Percentiles rank a stretch among this genome's conserved stretches.
phyloP scores from a whole-genome alignment of 192 early-diverging fungal genomes.

The Backusella macrospora region DNA sequence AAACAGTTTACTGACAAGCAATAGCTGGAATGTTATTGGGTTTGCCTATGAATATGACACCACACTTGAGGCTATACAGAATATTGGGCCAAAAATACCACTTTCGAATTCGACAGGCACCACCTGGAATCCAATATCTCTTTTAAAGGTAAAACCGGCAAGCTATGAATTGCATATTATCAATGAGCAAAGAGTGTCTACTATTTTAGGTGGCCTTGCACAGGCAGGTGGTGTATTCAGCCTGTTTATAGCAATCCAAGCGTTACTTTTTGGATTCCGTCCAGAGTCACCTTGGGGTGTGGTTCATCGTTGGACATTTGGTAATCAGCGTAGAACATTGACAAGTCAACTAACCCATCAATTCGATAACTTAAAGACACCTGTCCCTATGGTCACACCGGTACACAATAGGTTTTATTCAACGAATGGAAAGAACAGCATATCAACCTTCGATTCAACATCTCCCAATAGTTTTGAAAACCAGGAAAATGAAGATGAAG shows the following conservation, averaged over 20 bases:
- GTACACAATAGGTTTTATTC: not conserved
- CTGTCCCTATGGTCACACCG: not conserved
- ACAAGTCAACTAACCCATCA: not conserved
- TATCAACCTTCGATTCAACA: not conserved
- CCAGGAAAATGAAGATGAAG: not conserved
- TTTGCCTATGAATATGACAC: not conserved
- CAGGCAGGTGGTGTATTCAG: slow-evolving; percentile 20
- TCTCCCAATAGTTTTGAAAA: not conserved
- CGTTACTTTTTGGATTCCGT: slow-evolving; percentile 20
- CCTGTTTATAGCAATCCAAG: slow-evolving; percentile 10
- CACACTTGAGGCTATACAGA: not conserved
- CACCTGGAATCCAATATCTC: not conserved
- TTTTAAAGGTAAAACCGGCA: not conserved
- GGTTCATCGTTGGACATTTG: slow-evolving; percentile 21
- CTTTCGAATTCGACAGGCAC: not conserved
- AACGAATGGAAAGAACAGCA: not conserved
- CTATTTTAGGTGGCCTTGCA: slow-evolving; percentile 3
- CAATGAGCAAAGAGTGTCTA: slow-evolving; percentile 8
- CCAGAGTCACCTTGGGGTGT: slow-evolving; percentile 22
- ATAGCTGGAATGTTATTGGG: slow-evolving; percentile 6
- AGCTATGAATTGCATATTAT: not conserved
- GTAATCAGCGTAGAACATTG: not conserved
- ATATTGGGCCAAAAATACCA: not conserved
- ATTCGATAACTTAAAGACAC: not conserved
- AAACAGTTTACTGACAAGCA: not conserved